A percentile compares a stretch with the other conserved stretches of the same genome.
Evolutionary conservation across 2,329 filamentous ascomycete species (phyloP).

Genomic region (Fonsecaea pugnacius): DNA sequence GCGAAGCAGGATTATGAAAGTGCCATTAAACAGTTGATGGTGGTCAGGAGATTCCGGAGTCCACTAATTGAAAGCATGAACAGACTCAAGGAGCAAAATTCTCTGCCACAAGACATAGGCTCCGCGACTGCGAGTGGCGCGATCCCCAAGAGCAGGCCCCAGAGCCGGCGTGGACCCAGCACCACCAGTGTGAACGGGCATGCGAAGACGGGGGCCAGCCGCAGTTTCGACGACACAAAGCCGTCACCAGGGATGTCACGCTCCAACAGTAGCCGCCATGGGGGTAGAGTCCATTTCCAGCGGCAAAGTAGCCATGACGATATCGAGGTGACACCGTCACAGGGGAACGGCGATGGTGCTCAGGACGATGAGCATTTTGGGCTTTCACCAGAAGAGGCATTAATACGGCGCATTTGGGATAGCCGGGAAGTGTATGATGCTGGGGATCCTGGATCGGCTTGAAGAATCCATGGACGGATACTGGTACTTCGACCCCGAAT

Average conservation of each 20-base stretch:
- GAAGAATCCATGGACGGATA: not conserved
- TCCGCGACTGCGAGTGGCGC: constrained; percentile 8
- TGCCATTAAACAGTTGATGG: constrained; percentile 48
- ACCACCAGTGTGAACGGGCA: constrained; percentile 22
- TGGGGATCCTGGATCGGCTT: constrained; percentile 17
- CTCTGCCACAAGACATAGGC: constrained; percentile 25
- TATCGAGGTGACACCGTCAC: constrained; percentile 37
- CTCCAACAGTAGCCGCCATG: constrained; percentile 17
- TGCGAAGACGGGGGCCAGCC: constrained; percentile 19
- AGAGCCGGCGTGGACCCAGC: constrained; percentile 33
- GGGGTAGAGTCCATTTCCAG: constrained; percentile 35
- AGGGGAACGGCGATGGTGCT: constrained; percentile 31
- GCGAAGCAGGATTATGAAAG: constrained; percentile 52
- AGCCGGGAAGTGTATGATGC: constrained; percentile 33
- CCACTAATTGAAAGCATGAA: constrained; percentile 51
- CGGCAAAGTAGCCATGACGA: constrained; percentile 38
- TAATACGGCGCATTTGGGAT: constrained; percentile 37
- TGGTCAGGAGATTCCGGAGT: constrained; percentile 52
- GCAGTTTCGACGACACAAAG: constrained; percentile 31
- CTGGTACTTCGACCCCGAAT: not conserved
- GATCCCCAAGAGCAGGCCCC: constrained; percentile 31
- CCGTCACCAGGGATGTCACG: constrained; percentile 21
- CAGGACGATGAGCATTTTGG: constrained; percentile 35
- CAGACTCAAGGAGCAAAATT: constrained; percentile 40
- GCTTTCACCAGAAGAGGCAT: constrained; percentile 33